These are phyloP conservation scores for Cornus florida DNA, from an alignment of 148 eudicot genomes.

Conservation along the genomic window DNA sequence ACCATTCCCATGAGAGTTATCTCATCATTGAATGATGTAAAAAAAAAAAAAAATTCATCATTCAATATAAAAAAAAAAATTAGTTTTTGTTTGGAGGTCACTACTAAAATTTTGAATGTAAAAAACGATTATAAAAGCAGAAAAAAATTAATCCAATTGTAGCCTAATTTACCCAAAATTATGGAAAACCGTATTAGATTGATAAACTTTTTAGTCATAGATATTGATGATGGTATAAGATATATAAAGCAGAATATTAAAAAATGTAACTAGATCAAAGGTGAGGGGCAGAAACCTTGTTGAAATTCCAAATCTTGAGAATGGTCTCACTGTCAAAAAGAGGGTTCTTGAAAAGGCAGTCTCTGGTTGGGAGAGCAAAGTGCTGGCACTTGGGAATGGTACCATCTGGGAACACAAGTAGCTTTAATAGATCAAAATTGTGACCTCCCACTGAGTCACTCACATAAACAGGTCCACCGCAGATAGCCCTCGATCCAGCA, in stretches of 20 bases:
- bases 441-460: conserved; percentile 62
- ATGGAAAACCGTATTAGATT: not conserved
- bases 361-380: conserved; percentile 67
- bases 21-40: no score
- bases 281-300: no score
- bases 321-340: conserved; percentile 49
- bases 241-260: not conserved
- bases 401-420: conserved; percentile 60
- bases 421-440: conserved; percentile 54
- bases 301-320: conserved; percentile 70
- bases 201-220: not conserved
- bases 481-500: conserved; percentile 66
- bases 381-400: conserved; percentile 56
- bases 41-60: no score
- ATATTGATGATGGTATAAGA: no score
- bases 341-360: conserved; percentile 62
- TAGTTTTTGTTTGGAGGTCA: no score
- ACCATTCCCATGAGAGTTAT: no score
- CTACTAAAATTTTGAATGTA: no score
- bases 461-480: conserved; percentile 66
- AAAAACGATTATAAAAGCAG: no score
- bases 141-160: no score
- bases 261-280: no score
- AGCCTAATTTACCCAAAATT: not conserved
- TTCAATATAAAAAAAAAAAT: no score